Conservation (phyloP, 1,139 yeast species). For the Taphrina confusa region DNA sequence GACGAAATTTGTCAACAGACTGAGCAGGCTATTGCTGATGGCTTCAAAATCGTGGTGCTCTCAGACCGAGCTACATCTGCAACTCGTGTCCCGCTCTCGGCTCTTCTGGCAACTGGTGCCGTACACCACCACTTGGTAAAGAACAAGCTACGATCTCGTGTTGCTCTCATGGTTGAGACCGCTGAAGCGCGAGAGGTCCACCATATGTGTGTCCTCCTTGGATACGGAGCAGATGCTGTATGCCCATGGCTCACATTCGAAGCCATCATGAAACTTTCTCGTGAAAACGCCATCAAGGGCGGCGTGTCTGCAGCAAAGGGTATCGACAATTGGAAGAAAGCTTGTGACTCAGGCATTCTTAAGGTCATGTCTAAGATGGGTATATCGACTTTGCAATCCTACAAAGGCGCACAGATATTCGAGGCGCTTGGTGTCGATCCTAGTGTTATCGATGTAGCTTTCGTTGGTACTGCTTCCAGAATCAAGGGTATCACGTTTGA, state of each 20-base stretch:
- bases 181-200: slow-evolving; percentile 98
- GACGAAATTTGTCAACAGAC: slow-evolving; percentile 89
- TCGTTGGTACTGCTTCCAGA: slow-evolving; percentile 96
- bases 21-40: slow-evolving; percentile 75
- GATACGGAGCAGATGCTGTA: slow-evolving; percentile 96
- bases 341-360: slow-evolving; percentile 85
- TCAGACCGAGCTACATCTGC: slow-evolving; percentile 67
- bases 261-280: slow-evolving; percentile 78
- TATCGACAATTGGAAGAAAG: slow-evolving; percentile 72
- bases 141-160: slow-evolving; percentile 94
- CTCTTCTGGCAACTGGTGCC: slow-evolving; percentile 94
- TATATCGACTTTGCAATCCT: slow-evolving; percentile 93
- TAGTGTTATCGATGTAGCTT: slow-evolving; percentile 91
- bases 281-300: slow-evolving; percentile 68
- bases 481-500: slow-evolving; percentile 94
- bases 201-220: slow-evolving; percentile 89
- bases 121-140: slow-evolving; percentile 95
- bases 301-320: slow-evolving; percentile 60
- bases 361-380: slow-evolving; percentile 99
- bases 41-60: slow-evolving; percentile 71
- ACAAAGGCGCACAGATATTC: slow-evolving; percentile 97
- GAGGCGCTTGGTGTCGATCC: slow-evolving; percentile 96
- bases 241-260: slow-evolving; percentile 94
- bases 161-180: slow-evolving; percentile 85
- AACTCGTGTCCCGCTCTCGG: slow-evolving; percentile 74